Base-by-base conservation (phyloP, 257 asterid species). In the Lantana camara region DNA sequence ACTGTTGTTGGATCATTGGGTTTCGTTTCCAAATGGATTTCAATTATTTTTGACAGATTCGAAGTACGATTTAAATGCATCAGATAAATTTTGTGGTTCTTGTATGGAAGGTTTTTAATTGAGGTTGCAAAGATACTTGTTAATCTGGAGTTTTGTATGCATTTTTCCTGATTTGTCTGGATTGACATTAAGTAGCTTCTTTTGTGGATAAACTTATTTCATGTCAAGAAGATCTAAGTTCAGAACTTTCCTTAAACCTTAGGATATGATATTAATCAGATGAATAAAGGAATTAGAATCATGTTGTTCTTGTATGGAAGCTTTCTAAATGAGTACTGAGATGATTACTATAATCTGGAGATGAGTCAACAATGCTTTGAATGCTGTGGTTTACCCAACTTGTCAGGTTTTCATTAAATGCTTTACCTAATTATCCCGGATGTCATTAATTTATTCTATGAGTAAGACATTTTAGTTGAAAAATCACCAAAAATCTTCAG, bases 51-150 rank as follows among this genome's bases (percentile, higher is more conserved):
- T 49, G 34, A 53, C 64, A 21, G 29, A 32, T 24, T 12, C 15
- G 6, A 16, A 60, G 22, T 50, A 17, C 17, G 29, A 56, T 17
- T 38, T 21, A 19, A 41, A 53, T 32, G 4, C 30, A 64, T 5
- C 16, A 37, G 14, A 54, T 57, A 21, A 68, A 47, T 58, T 57
- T 37, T 60, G 40, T n/a, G 57, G 52, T 57, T 29, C 66, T 37
- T 49, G 47, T 48, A 24, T 24, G 77, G 69, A 56, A 66, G 63
- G 69, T 69, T 37, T 45, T 46, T 55, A 32, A 61, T 27, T 53
- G 61, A 64, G 56, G 35, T 5, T 27, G 32, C 2, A 5, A 27
- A 27, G 32, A 27, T 27, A 5, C 32, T 27, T 27, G 5, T 27
- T 27, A 40, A 63, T 72, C 44, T 52, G 72, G 60, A 47, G 29